A percentile compares a stretch with the other conserved stretches of the same genome.
Conservation (phyloP, 768 basidiomycete species). For the Podaxis rugospora region DNA sequence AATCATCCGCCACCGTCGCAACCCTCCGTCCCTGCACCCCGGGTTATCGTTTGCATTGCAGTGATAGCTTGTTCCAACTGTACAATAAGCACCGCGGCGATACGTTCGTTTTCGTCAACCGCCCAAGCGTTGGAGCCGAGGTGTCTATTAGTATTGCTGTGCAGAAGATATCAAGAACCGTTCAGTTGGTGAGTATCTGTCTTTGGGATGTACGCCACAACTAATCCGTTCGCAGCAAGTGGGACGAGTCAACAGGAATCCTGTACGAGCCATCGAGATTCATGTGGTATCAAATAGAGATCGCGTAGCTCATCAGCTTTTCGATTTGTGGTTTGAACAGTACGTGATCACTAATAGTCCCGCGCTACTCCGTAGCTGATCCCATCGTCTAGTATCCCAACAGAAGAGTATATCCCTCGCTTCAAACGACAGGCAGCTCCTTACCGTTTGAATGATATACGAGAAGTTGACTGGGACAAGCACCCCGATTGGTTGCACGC, state of each 20-base stretch:
- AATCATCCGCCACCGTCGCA: constrained; percentile 42
- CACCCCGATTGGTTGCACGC: constrained; percentile 20
- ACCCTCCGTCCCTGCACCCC: constrained; percentile 45
- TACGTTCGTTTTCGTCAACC: constrained; percentile 56
- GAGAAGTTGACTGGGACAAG: constrained; percentile 34
- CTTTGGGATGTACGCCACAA: not conserved
- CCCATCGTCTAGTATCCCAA: constrained; percentile 34
- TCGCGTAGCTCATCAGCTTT: constrained; percentile 59
- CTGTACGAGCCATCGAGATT: constrained; percentile 51
- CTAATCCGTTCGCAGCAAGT: constrained; percentile 41
- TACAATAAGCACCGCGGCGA: constrained; percentile 48
- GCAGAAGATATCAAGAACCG: constrained; percentile 51
- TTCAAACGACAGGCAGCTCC: constrained; percentile 38
- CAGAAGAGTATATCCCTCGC: constrained; percentile 41
- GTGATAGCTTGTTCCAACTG: constrained; percentile 52
- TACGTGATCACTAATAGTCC: constrained; percentile 26
- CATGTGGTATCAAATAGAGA: constrained; percentile 71
- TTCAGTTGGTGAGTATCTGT: constrained; percentile 39
- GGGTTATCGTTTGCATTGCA: constrained; percentile 54
- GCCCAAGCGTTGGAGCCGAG: constrained; percentile 40
- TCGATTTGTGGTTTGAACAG: constrained; percentile 68
- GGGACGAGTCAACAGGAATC: constrained; percentile 49
- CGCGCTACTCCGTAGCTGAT: not conserved
- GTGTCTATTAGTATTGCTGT: constrained; percentile 57
- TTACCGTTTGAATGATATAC: constrained; percentile 37